Percentiles rank a stretch among this genome's conserved stretches.
Evolutionary conservation across 352 stramenopile species (phyloP).

Genomic region (Pseudoperonospora humuli): DNA sequence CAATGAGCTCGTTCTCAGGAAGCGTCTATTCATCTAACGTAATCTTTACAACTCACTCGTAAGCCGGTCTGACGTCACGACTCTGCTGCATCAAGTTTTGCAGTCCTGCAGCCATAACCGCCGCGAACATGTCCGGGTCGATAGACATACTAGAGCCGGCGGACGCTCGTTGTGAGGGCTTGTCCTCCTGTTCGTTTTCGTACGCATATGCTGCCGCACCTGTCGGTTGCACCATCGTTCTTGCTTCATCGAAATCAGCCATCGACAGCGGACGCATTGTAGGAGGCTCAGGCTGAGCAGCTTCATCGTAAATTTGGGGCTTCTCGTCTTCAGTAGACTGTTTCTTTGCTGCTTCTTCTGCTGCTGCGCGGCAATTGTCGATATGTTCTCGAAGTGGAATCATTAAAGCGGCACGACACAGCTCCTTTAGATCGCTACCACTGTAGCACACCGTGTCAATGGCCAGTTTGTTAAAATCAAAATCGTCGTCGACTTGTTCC

Average conservation of each 20-base stretch:
- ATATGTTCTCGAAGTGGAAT: conserved; percentile 83
- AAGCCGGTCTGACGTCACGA: conserved; percentile 17
- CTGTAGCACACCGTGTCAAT: conserved; percentile 90
- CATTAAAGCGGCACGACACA: conserved; percentile 83
- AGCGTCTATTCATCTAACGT: conserved; percentile 60
- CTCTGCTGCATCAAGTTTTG: conserved; percentile 78
- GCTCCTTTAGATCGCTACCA: conserved; percentile 92
- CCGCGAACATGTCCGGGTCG: conserved; percentile 76
- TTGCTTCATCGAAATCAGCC: conserved; percentile 78
- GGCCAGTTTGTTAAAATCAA: conserved; percentile 80
- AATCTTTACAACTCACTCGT: conserved; percentile 26
- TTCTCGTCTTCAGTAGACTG: conserved; percentile 20
- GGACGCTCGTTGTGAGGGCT: conserved; percentile 11
- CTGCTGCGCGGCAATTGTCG: conserved; percentile 37
- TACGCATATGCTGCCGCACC: conserved; percentile 77
- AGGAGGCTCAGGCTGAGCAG: conserved; percentile 17
- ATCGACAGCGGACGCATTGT: conserved; percentile 68
- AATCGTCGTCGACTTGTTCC: conserved; percentile 62
- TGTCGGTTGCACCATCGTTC: conserved; percentile 81
- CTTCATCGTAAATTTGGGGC: conserved; percentile 24
- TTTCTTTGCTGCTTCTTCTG: conserved; percentile 28
- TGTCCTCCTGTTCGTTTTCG: conserved; percentile 43
- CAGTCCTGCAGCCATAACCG: conserved; percentile 73
- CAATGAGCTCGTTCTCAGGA: conserved; percentile 43
- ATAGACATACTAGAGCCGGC: conserved; percentile 35